Conservation (phyloP, 129 eudicot species). For the carrot (Daucus carota) region DH1_v3.0 NC_030381.2:36935501-36936000, state of each 20-base stretch:
- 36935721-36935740: neutral
- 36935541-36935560: constrained; percentile 38
- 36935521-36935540: constrained; percentile 30
- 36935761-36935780: neutral
- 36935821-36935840: neutral
- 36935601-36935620: constrained; percentile 77
- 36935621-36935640: constrained; percentile 59
- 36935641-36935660: neutral
- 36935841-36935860: neutral
- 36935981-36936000: too few species aligned
- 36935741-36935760: neutral
- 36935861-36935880: too few species aligned
- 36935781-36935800: neutral
- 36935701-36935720: neutral
- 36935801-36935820: neutral
- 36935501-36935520: neutral
- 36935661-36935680: neutral
- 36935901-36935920: too few species aligned
- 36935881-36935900: too few species aligned
- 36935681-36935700: neutral
- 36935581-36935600: constrained; percentile 49
- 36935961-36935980: too few species aligned
- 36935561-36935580: constrained; percentile 85
- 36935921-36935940: too few species aligned
- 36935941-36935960: too few species aligned